Base-by-base conservation (phyloP, 805 yeast genomes). In the Ogataea pilisensis region DNA sequence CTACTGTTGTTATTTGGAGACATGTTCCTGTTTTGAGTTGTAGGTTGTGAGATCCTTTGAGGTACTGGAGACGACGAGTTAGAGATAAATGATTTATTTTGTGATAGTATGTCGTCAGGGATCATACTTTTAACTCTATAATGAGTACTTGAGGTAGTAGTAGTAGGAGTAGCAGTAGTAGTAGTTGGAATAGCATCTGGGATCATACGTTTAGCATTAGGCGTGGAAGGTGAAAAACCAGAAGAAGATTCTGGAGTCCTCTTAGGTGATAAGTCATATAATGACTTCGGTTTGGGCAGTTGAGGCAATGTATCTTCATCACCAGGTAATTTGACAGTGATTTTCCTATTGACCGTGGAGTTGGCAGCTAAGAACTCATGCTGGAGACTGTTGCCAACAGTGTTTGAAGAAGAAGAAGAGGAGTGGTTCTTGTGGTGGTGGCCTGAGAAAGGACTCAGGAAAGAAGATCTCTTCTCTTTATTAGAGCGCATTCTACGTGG, bases 41-140 rank as follows among this genome's bases (percentile, higher is more conserved):
- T 22, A 11, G 26, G 11, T 22, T 7, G 11, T 8, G 26, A 11
- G 26, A 22, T 11, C n/a, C n/a, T n/a, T 22, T 22, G 26, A 22
- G 11, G 9, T 8, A 11, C 26, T 22, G 26, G 26, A 11, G 26
- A 22, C 11, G 11, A 7, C 11, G 7, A 8, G 7, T 11, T 22
- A 11, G 26, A 22, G 7, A 8, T 22, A 7, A 27, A 13, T 13
- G 14, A 13, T 9, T 27, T 13, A 8, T 13, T 14, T 5, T n/a
- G 19, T 14, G 30, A 43, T 13, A 36, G 35, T 18, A 43, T 44
- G 25, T 46, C 53, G 27, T 39, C 45, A 1, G 48, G 49, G 5
- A 49, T 38, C 44, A 50, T 31, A 34, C 50, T 45, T 20, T 42
- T 50, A 19, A 43, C 46, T 22, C 43, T 43, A 25, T 43, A 35